Evolutionary conservation across 352 stramenopile species (phyloP), one percentile per base, ranked within the genome.

Genomic region (Elongisporangium anandrum): DNA sequence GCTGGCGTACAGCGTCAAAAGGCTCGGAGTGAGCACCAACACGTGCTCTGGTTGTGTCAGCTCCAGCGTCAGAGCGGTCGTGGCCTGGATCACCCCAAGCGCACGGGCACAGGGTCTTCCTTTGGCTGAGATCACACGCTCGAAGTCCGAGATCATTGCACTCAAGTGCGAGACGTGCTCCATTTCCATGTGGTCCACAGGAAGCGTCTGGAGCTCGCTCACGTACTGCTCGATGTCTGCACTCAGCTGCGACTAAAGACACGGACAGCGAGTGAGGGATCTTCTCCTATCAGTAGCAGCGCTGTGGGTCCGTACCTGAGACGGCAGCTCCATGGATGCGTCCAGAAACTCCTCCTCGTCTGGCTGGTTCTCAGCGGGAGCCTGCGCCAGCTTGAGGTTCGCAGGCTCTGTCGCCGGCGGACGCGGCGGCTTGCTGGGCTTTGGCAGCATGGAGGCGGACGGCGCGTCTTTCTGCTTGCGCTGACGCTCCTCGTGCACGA

Each of bases 301-400:
- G 7, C 7, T 8, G 24, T 41, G 29, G 17, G 34, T 17, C 58
- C 48, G n/a, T 57, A 83, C 73, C 20, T 68, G 66, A 1, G 79
- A 87, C 9, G 79, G 77, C 0, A 89, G 65, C 24, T 73, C 68
- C 3, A 89, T 47, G 0, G 75, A 89, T 2, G 79, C 61, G 9
- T 55, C 58, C 3, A 65, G 9, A 2, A 53, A 13, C 15, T 52
- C 34, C 3, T 64, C 61, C 1, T 54, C 57, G 8, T 77, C 67
- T 12, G 65, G 45, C 2, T 71, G 52, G 8, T 64, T 61, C 29
- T 76, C 24, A 19, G 76, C 60, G 17, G 70, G 70, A 1, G 73
- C 73, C 34, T 87, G 73, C 17, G 82, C 70, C 38, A 85, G 61
- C 56, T 84, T 87, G 23, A 79, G 22, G 12, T 72, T 45, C 34